Evolutionary conservation across 2,329 filamentous ascomycete genomes (phyloP).

Genomic region (Calonectria fujianensis): DNA sequence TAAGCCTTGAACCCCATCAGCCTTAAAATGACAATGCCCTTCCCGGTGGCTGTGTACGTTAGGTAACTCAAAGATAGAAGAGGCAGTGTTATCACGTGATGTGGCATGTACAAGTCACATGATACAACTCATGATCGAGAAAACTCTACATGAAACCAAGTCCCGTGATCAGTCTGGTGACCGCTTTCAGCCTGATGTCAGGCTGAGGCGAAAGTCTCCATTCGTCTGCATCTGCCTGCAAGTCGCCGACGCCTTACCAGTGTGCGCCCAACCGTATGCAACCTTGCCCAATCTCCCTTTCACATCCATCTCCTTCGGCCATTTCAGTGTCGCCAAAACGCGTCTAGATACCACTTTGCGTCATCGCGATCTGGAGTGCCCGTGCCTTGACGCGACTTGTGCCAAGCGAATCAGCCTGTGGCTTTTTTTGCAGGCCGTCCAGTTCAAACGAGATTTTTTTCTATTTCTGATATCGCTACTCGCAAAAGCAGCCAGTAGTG

Average conservation of each 20-base stretch:
- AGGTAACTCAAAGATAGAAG: neutral
- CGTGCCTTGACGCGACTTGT: conserved; percentile 51
- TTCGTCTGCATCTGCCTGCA: conserved; percentile 51
- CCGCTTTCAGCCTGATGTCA: conserved; percentile 52
- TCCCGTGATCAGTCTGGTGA: conserved; percentile 48
- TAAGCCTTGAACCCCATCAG: conserved; percentile 3
- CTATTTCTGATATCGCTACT: conserved; percentile 28
- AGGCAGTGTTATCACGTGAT: conserved; percentile 37
- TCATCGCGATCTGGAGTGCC: conserved; percentile 47
- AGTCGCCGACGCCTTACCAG: conserved; percentile 54
- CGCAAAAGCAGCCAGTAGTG: conserved; percentile 22
- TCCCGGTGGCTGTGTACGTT: conserved; percentile 28
- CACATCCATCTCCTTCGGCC: conserved; percentile 47
- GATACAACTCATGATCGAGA: neutral
- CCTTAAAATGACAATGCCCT: conserved; percentile 3
- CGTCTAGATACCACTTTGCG: conserved; percentile 49
- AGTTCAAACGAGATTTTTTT: conserved; percentile 39
- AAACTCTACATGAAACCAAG: conserved; percentile 22
- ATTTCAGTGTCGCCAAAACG: conserved; percentile 47
- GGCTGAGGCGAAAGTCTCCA: conserved; percentile 43
- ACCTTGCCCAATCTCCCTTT: conserved; percentile 49
- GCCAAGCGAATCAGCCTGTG: conserved; percentile 48
- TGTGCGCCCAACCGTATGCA: conserved; percentile 54
- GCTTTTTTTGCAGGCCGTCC: conserved; percentile 47
- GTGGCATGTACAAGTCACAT: conserved; percentile 19